Percentiles rank a stretch among this genome's conserved stretches.
Evolutionary conservation across 1,139 yeast genomes (phyloP).

Genomic region (Pichia kudriavzevii): DNA sequence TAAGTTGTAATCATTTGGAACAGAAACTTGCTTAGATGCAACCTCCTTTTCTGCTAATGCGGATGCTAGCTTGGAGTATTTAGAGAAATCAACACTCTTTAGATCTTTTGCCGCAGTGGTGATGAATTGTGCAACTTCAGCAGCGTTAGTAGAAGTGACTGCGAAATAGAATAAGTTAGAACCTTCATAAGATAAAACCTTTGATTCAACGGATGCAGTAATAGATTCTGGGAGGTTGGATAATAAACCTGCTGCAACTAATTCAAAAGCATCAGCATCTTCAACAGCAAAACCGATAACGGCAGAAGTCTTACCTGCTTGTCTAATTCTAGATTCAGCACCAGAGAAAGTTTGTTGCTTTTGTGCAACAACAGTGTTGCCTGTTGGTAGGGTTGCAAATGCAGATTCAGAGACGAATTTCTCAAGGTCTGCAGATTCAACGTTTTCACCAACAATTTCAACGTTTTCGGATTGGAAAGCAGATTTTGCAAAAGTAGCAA

Average conservation of each 20-base stretch:
- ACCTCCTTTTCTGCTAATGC: slow-evolving; percentile 42
- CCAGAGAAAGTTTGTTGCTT: slow-evolving; percentile 47
- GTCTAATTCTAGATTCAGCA: slow-evolving; percentile 68
- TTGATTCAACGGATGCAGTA: slow-evolving; percentile 36
- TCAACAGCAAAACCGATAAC: slow-evolving; percentile 74
- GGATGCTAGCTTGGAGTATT: slow-evolving; percentile 18
- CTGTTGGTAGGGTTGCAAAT: slow-evolving; percentile 59
- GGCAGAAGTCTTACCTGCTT: slow-evolving; percentile 61
- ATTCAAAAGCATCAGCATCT: slow-evolving; percentile 63
- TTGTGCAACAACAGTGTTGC: slow-evolving; percentile 32
- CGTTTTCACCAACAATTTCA: slow-evolving; percentile 67
- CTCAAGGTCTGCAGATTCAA: slow-evolving; percentile 61
- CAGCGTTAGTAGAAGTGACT: slow-evolving; percentile 53
- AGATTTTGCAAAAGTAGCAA: slow-evolving; percentile 58
- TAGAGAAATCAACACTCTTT: slow-evolving; percentile 31
- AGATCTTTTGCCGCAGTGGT: slow-evolving; percentile 43
- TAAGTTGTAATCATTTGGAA: slow-evolving; percentile 53
- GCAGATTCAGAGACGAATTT: slow-evolving; percentile 61
- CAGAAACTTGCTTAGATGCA: slow-evolving; percentile 44
- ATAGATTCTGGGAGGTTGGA: slow-evolving; percentile 44
- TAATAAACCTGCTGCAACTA: slow-evolving; percentile 68
- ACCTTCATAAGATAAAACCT: slow-evolving; percentile 63
- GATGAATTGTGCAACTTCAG: slow-evolving; percentile 50
- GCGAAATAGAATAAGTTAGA: slow-evolving; percentile 75
- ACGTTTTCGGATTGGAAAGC: slow-evolving; percentile 68